Evolutionary conservation across 768 basidiomycete species (phyloP).

Genomic region (Mycena vitilis): DNA sequence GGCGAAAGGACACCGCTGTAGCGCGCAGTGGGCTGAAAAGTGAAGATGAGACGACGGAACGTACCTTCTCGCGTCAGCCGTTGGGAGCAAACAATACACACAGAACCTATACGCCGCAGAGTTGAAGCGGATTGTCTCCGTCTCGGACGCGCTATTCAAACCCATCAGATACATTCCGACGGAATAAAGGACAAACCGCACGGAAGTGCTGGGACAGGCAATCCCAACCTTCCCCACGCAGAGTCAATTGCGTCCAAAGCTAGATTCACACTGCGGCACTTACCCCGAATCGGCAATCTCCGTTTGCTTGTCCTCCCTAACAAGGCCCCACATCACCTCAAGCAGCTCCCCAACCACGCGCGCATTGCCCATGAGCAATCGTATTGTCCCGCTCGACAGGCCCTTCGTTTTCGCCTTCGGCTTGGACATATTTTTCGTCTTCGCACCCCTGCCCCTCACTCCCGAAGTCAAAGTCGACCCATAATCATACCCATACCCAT

Average conservation of each 20-base stretch:
- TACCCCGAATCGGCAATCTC: not conserved
- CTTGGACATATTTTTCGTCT: too few relatives aligned
- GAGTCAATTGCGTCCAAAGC: too few relatives aligned
- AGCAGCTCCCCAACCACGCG: constrained; percentile 20
- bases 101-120: constrained; percentile 29
- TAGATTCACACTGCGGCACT: too few relatives aligned
- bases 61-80: constrained; percentile 14
- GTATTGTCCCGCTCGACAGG: constrained; percentile 12
- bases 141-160: constrained; percentile 10
- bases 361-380: constrained; percentile 16
- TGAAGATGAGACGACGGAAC: not conserved
- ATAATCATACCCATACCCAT: too few relatives aligned
- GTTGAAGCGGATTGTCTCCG: constrained; percentile 23
- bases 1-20: too few relatives aligned
- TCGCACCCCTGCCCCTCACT: too few relatives aligned
- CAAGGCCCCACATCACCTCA: constrained; percentile 15
- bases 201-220: constrained; percentile 1
- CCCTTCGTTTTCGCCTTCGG: constrained; percentile 24
- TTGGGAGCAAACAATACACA: constrained; percentile 16
- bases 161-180: not conserved
- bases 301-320: not conserved
- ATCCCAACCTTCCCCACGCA: too few relatives aligned
- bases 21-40: not conserved
- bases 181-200: not conserved
- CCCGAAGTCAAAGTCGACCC: too few relatives aligned